Evolutionary conservation across 2,329 filamentous ascomycete species (phyloP), one percentile per base, ranked within the genome.

Genomic region (Fusarium continuum): DNA sequence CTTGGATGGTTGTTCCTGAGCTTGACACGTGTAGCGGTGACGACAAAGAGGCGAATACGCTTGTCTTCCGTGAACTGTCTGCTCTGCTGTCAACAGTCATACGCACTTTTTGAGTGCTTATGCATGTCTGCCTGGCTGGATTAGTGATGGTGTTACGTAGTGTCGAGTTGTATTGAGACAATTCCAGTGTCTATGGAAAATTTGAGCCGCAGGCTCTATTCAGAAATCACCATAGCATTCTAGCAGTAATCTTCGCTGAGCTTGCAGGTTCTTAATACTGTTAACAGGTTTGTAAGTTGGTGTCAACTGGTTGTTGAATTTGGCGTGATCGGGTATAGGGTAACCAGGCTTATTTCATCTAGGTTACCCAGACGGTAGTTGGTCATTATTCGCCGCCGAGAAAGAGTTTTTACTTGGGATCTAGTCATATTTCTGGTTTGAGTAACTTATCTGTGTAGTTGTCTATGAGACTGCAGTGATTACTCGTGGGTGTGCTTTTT

Each of bases 21-120:
- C n/a, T 56, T 57, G 36, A 66, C 40, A 65, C 57, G 57, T 63
- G 40, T 65, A 45, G 9, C 5, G 16, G 47, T 55, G 52, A 53
- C 47, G 47, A 40, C 41, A 11, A 20, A 6, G 34, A 28, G 47
- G 44, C 52, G 22, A 65, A 38, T 38, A 0, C 6, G 19, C 20
- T 26, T 16, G 28, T 31, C 40, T 59, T 34, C 20, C n/a, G 20
- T 16, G 36, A 55, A 26, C 19, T 14, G 13, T 5, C 19, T 32
- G 8, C 25, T 29, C 8, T 23, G 16, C 9, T 13, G 8, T 35
- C 3, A 19, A 16, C n/a, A 16, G 34, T 10, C 20, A 45, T 9
- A 20, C n/a, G 14, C 6, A 29, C 28, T n/a, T 7, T 5, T 51
- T 7, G 7, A 14, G 19, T 44, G 29, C 20, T 25, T 14, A 17